A percentile compares a stretch with the other conserved stretches of the same genome.
phyloP scores from a whole-genome alignment of 495 filamentous ascomycete genomes.

The Aspergillus saccharolyticus region DNA sequence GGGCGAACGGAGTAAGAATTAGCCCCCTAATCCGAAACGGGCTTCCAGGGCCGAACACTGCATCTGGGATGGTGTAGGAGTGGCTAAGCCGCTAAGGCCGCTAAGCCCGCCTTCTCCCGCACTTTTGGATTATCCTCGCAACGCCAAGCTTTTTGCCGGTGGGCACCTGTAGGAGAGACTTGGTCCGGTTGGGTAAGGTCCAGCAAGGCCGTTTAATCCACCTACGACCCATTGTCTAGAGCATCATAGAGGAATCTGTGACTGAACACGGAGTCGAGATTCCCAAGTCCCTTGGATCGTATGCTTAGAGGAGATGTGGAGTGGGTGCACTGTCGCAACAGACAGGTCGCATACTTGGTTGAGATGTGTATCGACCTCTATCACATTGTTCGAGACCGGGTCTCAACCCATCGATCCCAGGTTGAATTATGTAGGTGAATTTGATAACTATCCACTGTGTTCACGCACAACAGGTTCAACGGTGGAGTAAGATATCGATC shows the following conservation, averaged over 20 bases:
- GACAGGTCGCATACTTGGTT: not conserved
- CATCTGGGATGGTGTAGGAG: not conserved
- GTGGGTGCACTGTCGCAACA: not conserved
- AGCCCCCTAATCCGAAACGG: not conserved
- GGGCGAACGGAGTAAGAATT: not conserved
- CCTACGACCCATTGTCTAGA: not conserved
- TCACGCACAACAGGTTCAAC: not conserved
- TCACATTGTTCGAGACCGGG: constrained; percentile 5
- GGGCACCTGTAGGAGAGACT: not conserved
- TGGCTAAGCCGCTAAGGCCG: not conserved
- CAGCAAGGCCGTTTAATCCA: not conserved
- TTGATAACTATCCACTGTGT: not conserved
- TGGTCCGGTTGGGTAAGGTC: no score
- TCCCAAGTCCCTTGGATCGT: not conserved
- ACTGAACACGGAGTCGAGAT: not conserved
- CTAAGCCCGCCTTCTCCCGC: no score
- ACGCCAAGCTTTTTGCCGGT: not conserved
- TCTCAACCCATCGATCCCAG: not conserved
- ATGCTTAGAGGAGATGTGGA: not conserved
- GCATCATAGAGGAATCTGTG: no score
- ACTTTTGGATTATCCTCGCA: no score
- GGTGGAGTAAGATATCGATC: not conserved
- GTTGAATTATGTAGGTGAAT: not conserved
- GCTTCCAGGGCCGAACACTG: not conserved
- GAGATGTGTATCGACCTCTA: not conserved